These are phyloP conservation scores for Pseudofabraea citricarpa DNA, from an alignment of 2,329 filamentous ascomycete species.

Conservation along the genomic window DNA sequence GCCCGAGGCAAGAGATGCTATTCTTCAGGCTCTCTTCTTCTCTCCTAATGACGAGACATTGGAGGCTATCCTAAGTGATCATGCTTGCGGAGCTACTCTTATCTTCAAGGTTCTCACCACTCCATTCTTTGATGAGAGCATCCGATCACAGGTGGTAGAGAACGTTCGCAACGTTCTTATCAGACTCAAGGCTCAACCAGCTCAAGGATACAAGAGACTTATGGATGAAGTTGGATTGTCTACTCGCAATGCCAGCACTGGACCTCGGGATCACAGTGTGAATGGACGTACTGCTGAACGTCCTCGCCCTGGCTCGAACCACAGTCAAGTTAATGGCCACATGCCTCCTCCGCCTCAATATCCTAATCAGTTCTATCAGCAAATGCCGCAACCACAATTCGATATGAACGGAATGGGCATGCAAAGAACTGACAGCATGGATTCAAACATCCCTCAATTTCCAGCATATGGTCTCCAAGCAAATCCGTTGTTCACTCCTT, in stretches of 20 bases:
- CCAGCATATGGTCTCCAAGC: constrained; percentile 43
- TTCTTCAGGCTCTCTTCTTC: constrained; percentile 90
- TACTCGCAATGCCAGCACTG: constrained; percentile 44
- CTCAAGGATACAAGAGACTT: constrained; percentile 93
- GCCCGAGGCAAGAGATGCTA: constrained; percentile 82
- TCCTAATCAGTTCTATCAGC: constrained; percentile 49
- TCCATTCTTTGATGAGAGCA: constrained; percentile 91
- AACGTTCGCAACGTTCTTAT: constrained; percentile 87
- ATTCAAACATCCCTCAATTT: constrained; percentile 45
- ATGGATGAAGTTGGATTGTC: constrained; percentile 98
- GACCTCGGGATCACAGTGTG: constrained; percentile 25
- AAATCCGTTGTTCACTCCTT: constrained; percentile 45
- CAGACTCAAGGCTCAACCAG: constrained; percentile 87
- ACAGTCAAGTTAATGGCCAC: constrained; percentile 42
- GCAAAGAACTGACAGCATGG: constrained; percentile 48
- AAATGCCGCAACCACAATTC: constrained; percentile 39
- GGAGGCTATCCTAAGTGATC: constrained; percentile 86
- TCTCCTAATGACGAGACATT: constrained; percentile 79
- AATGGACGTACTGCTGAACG: constrained; percentile 40
- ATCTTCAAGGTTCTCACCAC: constrained; percentile 99
- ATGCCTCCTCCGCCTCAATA: constrained; percentile 33
- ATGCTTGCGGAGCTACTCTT: constrained; percentile 85
- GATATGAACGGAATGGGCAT: constrained; percentile 45
- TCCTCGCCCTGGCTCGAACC: constrained; percentile 50
- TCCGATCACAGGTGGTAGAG: constrained; percentile 82